Base-by-base conservation (phyloP, 306 rosid species). In the Quercus robur region DNA sequence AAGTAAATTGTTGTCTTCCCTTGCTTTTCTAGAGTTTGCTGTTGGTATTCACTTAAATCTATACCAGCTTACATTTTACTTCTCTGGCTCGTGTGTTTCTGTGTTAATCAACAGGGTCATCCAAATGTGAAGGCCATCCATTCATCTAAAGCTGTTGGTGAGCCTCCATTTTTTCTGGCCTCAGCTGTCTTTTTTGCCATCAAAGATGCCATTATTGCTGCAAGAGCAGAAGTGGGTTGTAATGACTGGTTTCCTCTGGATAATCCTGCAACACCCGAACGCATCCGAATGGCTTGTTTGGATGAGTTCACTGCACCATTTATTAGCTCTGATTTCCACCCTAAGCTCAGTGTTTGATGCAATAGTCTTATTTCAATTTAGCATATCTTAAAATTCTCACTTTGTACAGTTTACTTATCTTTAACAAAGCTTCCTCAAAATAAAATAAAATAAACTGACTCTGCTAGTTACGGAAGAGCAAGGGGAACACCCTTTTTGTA, bases 131-230 rank as follows among this genome's bases (percentile, higher is more conserved):
- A 91, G 88, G 97, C 98, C 77, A 82, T 95, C 78, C 98, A 93
- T 85, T 95, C 98, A 59, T 95, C 97, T 12, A 95, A 95, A 90
- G 99, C 96, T 9, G 99, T 93, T 78, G 98, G 99, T 5, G 98
- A 95, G 89, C 97, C 99, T 52, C 99, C 99, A 25, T 95, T 95
- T 90, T 95, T 95, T 84, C 83, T 95, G 77, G 97, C 99, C 73
- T 89, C 98, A 3, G 83, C 91, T 0, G 97, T 82, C 77, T 80
- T 95, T 64, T 95, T 95, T 17, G 98, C 97, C 56, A 91, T 93
- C 86, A 95, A 90, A 79, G 98, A 95, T 69, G 94, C 99, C 70
- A 85, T 95, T 68, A 84, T 25, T 54, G 95, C 94, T 28, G 97
- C 97, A 18, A 90, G 98, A 83, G 85, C 81, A 54, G 99, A 93